Evolutionary conservation across 768 basidiomycete species (phyloP).

Genomic region (Podaxis rugospora): DNA sequence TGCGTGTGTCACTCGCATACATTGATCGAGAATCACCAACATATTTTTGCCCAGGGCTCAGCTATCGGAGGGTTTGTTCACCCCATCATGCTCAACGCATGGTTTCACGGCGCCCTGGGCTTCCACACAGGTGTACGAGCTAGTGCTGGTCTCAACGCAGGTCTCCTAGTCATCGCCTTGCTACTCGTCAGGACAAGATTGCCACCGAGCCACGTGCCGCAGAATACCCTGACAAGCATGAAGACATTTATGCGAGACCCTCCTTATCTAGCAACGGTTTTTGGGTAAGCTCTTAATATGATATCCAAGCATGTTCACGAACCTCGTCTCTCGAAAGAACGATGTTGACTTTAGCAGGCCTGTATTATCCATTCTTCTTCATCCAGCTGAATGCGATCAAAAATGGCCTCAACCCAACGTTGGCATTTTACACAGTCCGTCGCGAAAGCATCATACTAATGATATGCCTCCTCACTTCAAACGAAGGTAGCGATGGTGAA

Average conservation of each 20-base stretch:
- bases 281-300: constrained; percentile 25
- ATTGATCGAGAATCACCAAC: background rate
- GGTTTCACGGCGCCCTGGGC: constrained; percentile 42
- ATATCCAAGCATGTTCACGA: background rate
- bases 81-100: constrained; percentile 59
- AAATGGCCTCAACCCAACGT: constrained; percentile 37
- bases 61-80: constrained; percentile 57
- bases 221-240: constrained; percentile 15
- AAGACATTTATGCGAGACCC: constrained; percentile 35
- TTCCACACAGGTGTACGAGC: constrained; percentile 50
- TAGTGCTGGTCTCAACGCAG: constrained; percentile 38
- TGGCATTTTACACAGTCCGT: constrained; percentile 54
- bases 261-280: constrained; percentile 38
- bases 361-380: constrained; percentile 53
- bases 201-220: constrained; percentile 27
- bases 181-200: constrained; percentile 40
- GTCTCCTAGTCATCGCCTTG: constrained; percentile 31
- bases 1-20: constrained; percentile 7
- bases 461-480: background rate
- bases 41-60: constrained; percentile 30
- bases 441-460: constrained; percentile 12
- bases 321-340: constrained; percentile 21
- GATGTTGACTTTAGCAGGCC: constrained; percentile 28
- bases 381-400: constrained; percentile 48
- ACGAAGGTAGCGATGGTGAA: constrained; percentile 49